phyloP scores from a whole-genome alignment of 352 stramenopile species.

The Thalassiosira hispida region DNA sequence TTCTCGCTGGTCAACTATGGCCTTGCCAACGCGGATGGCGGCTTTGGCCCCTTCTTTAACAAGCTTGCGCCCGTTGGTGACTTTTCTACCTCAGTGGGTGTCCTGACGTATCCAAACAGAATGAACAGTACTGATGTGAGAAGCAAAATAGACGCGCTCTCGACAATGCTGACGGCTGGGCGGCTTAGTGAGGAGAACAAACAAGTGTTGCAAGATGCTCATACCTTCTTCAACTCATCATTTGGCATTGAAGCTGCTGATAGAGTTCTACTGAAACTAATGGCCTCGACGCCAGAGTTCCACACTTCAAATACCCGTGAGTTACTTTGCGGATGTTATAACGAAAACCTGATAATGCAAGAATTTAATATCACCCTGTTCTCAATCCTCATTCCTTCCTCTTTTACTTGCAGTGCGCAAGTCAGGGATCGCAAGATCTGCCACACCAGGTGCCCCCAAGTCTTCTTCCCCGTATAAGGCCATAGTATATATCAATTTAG shows the following conservation, averaged over 20 bases:
- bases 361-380: no score
- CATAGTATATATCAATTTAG: slow-evolving; percentile 68
- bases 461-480: slow-evolving; percentile 67
- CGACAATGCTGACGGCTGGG: slow-evolving; percentile 36
- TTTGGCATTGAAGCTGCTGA: slow-evolving; percentile 46
- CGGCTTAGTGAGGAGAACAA: slow-evolving; percentile 65
- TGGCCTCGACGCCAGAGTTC: slow-evolving; percentile 69
- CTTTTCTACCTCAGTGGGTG: slow-evolving; percentile 29
- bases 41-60: slow-evolving; percentile 26
- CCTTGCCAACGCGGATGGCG: slow-evolving; percentile 34
- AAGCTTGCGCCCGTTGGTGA: background rate
- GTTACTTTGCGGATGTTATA: no score
- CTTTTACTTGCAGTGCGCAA: no score
- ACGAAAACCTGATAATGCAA: no score
- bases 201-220: slow-evolving; percentile 52
- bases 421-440: slow-evolving; percentile 34
- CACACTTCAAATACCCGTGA: slow-evolving; percentile 61
- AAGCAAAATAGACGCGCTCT: slow-evolving; percentile 70
- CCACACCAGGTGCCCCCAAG: slow-evolving; percentile 20
- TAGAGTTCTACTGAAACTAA: slow-evolving; percentile 58
- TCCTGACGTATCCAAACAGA: slow-evolving; percentile 32
- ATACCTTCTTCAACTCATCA: slow-evolving; percentile 37
- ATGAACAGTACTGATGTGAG: slow-evolving; percentile 16
- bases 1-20: slow-evolving; percentile 52
- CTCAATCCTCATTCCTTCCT: no score